phyloP scores from a whole-genome alignment of 1,139 yeast species.

The Nakaseomyces sp. region DNA sequence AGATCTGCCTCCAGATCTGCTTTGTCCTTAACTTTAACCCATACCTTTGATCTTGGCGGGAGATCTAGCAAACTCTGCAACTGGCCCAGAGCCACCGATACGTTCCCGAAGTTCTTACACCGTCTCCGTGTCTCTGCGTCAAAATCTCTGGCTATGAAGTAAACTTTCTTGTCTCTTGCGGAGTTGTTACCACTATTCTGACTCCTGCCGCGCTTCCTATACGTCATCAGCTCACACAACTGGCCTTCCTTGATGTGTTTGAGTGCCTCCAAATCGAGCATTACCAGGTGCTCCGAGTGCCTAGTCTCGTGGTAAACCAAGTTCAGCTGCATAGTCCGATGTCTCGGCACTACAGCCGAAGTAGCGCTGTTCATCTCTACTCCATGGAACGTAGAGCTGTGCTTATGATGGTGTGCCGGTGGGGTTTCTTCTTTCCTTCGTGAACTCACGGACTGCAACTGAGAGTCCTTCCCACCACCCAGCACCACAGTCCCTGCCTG shows the following conservation, averaged over 20 bases:
- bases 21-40: conserved; percentile 43
- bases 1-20: conserved; percentile 62
- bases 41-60: conserved; percentile 55
- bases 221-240: conserved; percentile 53
- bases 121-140: conserved; percentile 31
- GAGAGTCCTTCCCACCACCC: conserved; percentile 11
- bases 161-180: conserved; percentile 32
- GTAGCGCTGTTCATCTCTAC: background rate
- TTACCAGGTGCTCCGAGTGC: conserved; percentile 48
- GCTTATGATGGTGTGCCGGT: background rate
- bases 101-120: conserved; percentile 28
- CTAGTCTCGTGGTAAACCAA: conserved; percentile 72
- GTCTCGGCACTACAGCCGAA: conserved; percentile 5
- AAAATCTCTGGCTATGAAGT: conserved; percentile 39
- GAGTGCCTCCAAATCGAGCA: conserved; percentile 49
- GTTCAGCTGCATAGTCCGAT: conserved; percentile 33
- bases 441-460: too few species aligned
- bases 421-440: background rate
- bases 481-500: conserved; percentile 13
- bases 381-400: background rate
- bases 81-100: conserved; percentile 57
- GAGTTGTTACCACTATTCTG: conserved; percentile 5
- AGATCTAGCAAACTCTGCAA: conserved; percentile 55
- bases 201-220: conserved; percentile 12
- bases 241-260: conserved; percentile 65